phyloP scores from a whole-genome alignment of 345 rosid genomes.

The Passiflora organensis region DNA sequence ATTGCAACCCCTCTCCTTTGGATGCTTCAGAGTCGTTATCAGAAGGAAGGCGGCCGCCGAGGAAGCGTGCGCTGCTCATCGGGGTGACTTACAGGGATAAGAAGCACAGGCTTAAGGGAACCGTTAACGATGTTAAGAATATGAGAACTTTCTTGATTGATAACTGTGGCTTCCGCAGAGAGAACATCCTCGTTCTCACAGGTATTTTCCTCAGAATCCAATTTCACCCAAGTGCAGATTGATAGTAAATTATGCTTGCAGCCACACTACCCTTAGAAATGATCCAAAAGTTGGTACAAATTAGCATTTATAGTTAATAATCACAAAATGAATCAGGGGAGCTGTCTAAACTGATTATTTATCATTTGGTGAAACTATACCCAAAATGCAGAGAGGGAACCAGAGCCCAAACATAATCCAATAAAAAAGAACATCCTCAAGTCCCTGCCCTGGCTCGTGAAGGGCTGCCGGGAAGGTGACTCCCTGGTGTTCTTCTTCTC shows the following conservation, averaged over 20 bases:
- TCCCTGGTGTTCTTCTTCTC: constrained; percentile 58
- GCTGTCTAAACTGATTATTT: no score
- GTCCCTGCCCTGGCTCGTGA: constrained; percentile 47
- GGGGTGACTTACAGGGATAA: constrained; percentile 38
- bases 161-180: constrained; percentile 17
- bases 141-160: constrained; percentile 38
- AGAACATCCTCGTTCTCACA: constrained; percentile 42
- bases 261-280: no score
- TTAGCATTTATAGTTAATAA: no score
- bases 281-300: no score
- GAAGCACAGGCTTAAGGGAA: constrained; percentile 49
- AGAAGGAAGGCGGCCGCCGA: not conserved
- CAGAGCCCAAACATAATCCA: constrained; percentile 17
- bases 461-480: constrained; percentile 33
- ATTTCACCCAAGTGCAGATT: no score
- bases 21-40: not conserved
- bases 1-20: constrained; percentile 6
- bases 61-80: constrained; percentile 46
- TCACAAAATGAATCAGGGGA: no score
- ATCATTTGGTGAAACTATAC: no score
- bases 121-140: constrained; percentile 41
- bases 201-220: constrained; percentile 22
- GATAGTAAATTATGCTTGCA: no score
- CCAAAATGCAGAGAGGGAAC: constrained; percentile 37
- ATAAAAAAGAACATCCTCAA: constrained; percentile 44